phyloP scores from a whole-genome alignment of 2,329 filamentous ascomycete genomes.

The Diplodia scrobiculata region DNA sequence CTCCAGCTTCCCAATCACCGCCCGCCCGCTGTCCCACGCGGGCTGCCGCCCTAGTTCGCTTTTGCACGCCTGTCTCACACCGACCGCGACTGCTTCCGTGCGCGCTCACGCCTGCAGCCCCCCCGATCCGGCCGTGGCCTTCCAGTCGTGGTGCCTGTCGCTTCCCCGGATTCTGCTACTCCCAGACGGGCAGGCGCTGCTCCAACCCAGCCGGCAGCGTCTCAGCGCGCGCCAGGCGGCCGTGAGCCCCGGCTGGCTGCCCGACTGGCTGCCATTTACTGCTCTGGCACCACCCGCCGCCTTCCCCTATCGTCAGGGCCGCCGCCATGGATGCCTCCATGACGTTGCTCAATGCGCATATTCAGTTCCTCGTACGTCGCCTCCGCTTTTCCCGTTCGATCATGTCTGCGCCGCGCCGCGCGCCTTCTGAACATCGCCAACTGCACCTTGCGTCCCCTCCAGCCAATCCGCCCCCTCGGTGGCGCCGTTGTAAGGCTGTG shows the following conservation, averaged over 20 bases:
- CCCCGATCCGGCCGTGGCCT: slow-evolving; percentile 17
- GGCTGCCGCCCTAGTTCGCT: slow-evolving; percentile 19
- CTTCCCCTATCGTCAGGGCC: neutral
- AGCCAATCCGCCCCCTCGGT: slow-evolving; percentile 10
- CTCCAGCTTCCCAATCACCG: slow-evolving; percentile 3
- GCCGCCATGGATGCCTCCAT: slow-evolving; percentile 49
- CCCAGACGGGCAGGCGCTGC: slow-evolving; percentile 13
- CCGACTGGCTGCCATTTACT: slow-evolving; percentile 2
- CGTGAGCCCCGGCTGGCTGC: neutral
- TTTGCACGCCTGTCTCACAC: slow-evolving; percentile 21
- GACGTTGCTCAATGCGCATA: slow-evolving; percentile 52
- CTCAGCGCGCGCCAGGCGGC: neutral
- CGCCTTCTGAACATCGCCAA: slow-evolving; percentile 6
- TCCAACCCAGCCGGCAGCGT: neutral
- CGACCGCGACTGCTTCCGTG: neutral
- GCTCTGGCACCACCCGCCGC: neutral
- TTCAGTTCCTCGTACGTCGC: slow-evolving; percentile 52
- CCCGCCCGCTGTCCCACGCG: slow-evolving; percentile 6
- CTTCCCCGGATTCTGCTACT: slow-evolving; percentile 23
- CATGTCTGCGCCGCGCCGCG: slow-evolving; percentile 8
- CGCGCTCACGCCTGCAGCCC: neutral
- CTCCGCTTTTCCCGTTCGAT: slow-evolving; percentile 31
- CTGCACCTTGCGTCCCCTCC: slow-evolving; percentile 23
- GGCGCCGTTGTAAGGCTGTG: slow-evolving; percentile 24
- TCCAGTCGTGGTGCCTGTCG: neutral